These are phyloP conservation scores for Sutorius australiensis DNA, from an alignment of 768 basidiomycete species.

Conservation along the genomic window DNA sequence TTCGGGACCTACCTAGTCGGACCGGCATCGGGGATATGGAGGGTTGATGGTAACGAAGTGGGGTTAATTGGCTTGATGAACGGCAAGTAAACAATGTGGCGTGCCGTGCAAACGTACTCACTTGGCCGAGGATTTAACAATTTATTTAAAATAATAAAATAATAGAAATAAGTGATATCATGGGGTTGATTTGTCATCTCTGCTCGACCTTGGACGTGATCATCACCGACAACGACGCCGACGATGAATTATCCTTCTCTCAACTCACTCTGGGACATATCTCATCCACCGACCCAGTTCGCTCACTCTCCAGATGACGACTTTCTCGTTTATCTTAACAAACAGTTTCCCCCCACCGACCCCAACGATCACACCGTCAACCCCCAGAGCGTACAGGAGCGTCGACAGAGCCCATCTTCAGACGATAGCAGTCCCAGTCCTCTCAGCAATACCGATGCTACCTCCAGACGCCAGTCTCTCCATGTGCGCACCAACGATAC, in stretches of 20 bases:
- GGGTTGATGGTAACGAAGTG: neutral
- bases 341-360: conserved; percentile 54
- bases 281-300: conserved; percentile 51
- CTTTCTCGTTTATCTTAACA: conserved; percentile 72
- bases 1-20: no score
- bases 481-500: conserved; percentile 32
- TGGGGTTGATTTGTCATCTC: conserved; percentile 4
- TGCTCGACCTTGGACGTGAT: neutral
- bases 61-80: neutral
- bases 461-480: conserved; percentile 20
- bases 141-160: neutral
- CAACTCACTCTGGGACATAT: conserved; percentile 64
- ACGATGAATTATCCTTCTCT: conserved; percentile 38
- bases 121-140: neutral
- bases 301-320: conserved; percentile 69
- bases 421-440: conserved; percentile 82
- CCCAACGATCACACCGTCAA: conserved; percentile 46
- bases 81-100: neutral
- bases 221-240: neutral
- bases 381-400: conserved; percentile 50
- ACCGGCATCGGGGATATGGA: neutral
- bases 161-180: neutral
- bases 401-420: conserved; percentile 46
- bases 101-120: conserved; percentile 14
- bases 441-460: conserved; percentile 40